These are phyloP conservation scores for Thamnidium elegans DNA, from an alignment of 192 early-diverging fungal species.

Conservation along the genomic window DNA sequence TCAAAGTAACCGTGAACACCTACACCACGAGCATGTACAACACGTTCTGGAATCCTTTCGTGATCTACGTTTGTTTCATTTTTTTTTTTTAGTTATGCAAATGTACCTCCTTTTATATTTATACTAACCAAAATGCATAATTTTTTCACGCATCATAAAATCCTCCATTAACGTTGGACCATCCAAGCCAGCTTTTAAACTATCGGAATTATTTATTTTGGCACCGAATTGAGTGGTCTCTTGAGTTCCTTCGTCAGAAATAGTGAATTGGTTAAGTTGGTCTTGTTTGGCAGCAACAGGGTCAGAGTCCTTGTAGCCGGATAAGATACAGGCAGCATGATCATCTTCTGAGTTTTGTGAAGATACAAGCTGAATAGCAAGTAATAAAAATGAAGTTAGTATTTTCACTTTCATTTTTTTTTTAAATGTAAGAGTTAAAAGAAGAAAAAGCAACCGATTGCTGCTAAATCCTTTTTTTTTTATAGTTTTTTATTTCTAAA, in stretches of 20 bases:
- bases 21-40: conserved; percentile 43
- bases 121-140: conserved; percentile 29
- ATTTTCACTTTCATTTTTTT: conserved; percentile 6
- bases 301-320: background rate
- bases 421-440: too few species aligned
- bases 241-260: conserved; percentile 16
- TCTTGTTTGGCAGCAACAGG: conserved; percentile 6
- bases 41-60: conserved; percentile 33
- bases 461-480: too few species aligned
- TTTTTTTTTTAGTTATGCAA: background rate
- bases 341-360: background rate
- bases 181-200: conserved; percentile 27
- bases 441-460: too few species aligned
- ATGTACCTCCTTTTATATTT: background rate
- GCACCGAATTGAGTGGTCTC: conserved; percentile 26
- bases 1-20: conserved; percentile 43
- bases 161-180: conserved; percentile 35
- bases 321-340: background rate
- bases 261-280: conserved; percentile 3
- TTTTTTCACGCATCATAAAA: conserved; percentile 24
- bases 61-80: conserved; percentile 8
- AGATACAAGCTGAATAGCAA: background rate
- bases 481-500: too few species aligned
- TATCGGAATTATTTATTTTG: conserved; percentile 27
- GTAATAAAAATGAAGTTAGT: conserved; percentile 12